Evolutionary conservation across 192 early-diverging fungal species (phyloP), one percentile per base, ranked within the genome.

Genomic region (Entomortierella beljakovae): DNA sequence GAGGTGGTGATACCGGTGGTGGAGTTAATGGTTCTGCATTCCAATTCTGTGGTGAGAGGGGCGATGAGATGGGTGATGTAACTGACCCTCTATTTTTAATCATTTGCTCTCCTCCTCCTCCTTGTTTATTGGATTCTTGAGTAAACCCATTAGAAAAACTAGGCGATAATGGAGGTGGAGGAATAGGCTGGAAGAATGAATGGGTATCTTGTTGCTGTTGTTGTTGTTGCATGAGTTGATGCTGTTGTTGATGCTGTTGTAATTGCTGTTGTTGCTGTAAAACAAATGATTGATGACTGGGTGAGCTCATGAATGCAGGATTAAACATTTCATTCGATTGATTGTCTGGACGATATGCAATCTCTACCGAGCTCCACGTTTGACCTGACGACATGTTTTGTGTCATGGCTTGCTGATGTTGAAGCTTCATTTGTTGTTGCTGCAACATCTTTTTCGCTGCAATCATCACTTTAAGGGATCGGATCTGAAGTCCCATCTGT

Each of bases 401-500:
- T 31, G 48, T 69, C 37, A 69, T 18, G 15, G 75, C 57, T 25
- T 79, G 75, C n/a, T 79, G 75, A n/a, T 79, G 75, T 10, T 79
- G 75, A 4, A 79, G 67, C 20, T 70, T 79, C 1, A 79, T 51
- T 33, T 87, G 86, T 52, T 87, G 86, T 50, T 87, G 85, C 50
- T 87, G 86, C 15, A 88, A 71, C 80, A 88, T 84, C 65, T 88
- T 88, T 51, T 82, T 85, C 22, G 87, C 80, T 32, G 72, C 80
- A 46, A 88, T 73, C 87, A 88, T 84, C 10, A 86, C 80, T 46
- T 84, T 80, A 32, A 88, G 71, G 4, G 87, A 83, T 52, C 87
- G 74, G 25, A 88, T 77, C 58, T 93, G 91, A 62, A 92, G 79
- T 7, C 91, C 87, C 35, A 83, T 88, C 70, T 92, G 89, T 29